Evolutionary conservation across 2,329 filamentous ascomycete species (phyloP).

Genomic region (Thermothelomyces thermophilus): DNA sequence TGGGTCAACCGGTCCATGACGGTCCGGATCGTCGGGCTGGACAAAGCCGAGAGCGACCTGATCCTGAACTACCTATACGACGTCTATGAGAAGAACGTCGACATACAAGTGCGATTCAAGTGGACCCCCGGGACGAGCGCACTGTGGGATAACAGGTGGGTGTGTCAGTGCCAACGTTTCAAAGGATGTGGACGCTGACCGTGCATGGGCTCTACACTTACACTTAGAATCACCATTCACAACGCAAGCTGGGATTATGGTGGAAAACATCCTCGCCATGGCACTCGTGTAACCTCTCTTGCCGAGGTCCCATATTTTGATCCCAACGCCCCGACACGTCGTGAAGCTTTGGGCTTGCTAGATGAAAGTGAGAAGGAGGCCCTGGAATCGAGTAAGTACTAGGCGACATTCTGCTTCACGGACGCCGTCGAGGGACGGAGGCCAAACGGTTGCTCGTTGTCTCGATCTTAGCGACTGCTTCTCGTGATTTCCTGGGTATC

Average conservation of each 20-base stretch:
- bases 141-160: slow-evolving; percentile 8
- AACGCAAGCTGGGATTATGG: slow-evolving; percentile 9
- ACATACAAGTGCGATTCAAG: slow-evolving; percentile 3
- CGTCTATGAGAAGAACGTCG: slow-evolving; percentile 2
- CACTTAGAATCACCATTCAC: slow-evolving; percentile 9
- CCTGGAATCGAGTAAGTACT: neutral
- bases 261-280: slow-evolving; percentile 2
- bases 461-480: neutral
- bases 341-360: slow-evolving; percentile 4
- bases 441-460: neutral
- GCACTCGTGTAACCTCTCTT: slow-evolving; percentile 4
- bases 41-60: slow-evolving; percentile 6
- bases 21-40: neutral
- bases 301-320: slow-evolving; percentile 6
- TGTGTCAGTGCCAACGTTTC: no score
- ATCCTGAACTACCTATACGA: slow-evolving; percentile 2
- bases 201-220: no score
- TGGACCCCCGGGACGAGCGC: slow-evolving; percentile 1
- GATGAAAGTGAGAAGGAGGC: slow-evolving; percentile 1
- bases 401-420: neutral
- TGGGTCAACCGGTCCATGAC: slow-evolving; percentile 8
- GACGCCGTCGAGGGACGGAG: neutral
- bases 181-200: no score
- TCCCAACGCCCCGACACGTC: neutral
- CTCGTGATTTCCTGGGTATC: no score